Base-by-base conservation (phyloP, 176 grass and related monocot species). In the Canna indica region DNA sequence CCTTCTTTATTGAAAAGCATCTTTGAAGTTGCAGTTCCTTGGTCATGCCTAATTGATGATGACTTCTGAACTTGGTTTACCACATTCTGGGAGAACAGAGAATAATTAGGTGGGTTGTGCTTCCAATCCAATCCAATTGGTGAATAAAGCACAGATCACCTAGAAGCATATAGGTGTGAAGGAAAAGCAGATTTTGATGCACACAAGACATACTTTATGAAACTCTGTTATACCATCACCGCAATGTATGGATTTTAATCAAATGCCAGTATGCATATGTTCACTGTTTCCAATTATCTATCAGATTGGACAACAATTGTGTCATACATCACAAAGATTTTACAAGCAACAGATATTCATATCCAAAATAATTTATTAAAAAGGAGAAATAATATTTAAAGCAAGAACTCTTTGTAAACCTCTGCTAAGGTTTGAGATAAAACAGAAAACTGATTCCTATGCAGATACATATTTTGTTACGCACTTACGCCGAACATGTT, bases 1-100 rank as follows among this genome's bases (percentile, higher is more conserved):
- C 36, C 45, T 75, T 64, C 67, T 77, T 73, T 64, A 69, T 60
- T 14, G n/a, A 56, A 47, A 33, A 46, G 14, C 30, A 54, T 67
- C 30, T 45, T 59, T 24, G 38, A 48, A 27, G 14, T 69, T 35
- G 56, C 17, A 72, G 64, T 53, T 77, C n/a, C 59, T 53, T 15
- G 66, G 18, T 35, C 70, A 15, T 62, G 57, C 59, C 38, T 52
- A 56, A 44, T 44, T 44, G 45, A 50, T 62, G 56, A 63, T 70
- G 68, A 54, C 28, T 64, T 75, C 33, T 36, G 27, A 74, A 59
- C 38, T 78, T 74, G 36, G 13, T 41, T 15, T 77, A 32, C 35
- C 65, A 9, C 22, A 61, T 73, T 73, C 71, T 66, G 63, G 0
- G 22, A 66, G 16, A 3, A 66, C 7, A 66, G 11, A 38, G 14